Evolutionary conservation across 495 filamentous ascomycete genomes (phyloP).

Genomic region (Penicillium steckii): DNA sequence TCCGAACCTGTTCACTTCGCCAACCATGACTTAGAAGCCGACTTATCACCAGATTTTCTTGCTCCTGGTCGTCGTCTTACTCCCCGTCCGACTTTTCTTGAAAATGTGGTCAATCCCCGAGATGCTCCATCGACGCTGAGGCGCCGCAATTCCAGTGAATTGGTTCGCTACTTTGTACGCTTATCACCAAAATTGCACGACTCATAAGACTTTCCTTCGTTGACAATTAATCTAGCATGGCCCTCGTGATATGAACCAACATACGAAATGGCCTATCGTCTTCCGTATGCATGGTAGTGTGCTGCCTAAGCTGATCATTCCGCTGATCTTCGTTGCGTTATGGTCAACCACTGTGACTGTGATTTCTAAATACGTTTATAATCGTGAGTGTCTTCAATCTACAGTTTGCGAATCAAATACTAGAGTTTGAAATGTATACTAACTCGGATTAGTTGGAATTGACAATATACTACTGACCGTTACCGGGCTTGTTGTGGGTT

Average conservation of each 20-base stretch:
- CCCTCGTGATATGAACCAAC: conserved; percentile 68
- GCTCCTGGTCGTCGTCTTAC: not conserved
- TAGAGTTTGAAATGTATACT: not conserved
- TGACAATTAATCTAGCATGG: conserved; percentile 29
- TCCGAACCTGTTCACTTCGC: not conserved
- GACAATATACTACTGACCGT: conserved; percentile 74
- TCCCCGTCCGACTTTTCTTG: not conserved
- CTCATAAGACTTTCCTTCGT: not conserved
- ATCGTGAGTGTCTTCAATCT: conserved; percentile 37
- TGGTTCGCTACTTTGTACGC: not conserved
- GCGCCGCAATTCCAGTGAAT: not conserved
- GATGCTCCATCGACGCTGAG: not conserved
- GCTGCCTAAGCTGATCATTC: conserved; percentile 75
- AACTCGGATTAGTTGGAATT: conserved; percentile 49
- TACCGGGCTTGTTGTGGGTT: conserved; percentile 84
- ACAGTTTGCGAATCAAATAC: not conserved
- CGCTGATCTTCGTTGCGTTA: conserved; percentile 61
- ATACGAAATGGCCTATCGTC: conserved; percentile 81
- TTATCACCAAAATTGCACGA: not conserved
- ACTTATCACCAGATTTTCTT: not conserved
- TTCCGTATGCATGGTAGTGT: conserved; percentile 79
- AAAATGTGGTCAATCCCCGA: not conserved
- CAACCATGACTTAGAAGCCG: not conserved
- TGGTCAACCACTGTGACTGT: conserved; percentile 72
- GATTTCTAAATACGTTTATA: conserved; percentile 52